phyloP scores from a whole-genome alignment of 257 asterid species.

The Jasminum sambac region DNA sequence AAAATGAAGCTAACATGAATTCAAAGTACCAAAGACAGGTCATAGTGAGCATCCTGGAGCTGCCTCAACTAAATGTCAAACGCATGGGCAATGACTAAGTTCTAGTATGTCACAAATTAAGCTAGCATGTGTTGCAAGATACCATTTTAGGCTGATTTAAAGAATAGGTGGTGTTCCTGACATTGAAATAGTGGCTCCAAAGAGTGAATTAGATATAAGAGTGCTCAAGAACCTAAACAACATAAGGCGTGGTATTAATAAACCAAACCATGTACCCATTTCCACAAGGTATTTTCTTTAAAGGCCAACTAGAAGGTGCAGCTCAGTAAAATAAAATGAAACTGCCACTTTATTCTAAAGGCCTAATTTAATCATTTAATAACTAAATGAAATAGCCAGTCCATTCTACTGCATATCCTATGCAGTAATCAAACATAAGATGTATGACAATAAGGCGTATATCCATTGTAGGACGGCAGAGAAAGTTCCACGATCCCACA shows the following conservation, averaged over 20 bases:
- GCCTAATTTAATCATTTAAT: not conserved
- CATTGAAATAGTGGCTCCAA: not conserved
- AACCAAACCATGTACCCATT: not conserved
- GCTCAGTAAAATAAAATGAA: not conserved
- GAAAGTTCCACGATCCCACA: not conserved
- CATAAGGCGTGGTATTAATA: not conserved
- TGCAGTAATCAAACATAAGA: not conserved
- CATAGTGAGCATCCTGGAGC: conserved; percentile 7
- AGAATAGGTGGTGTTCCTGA: not conserved
- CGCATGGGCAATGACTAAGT: not conserved
- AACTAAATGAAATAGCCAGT: not conserved
- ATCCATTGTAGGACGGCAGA: not conserved
- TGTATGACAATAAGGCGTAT: not conserved
- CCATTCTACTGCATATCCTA: not conserved
- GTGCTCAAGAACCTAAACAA: not conserved
- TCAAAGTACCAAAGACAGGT: not conserved
- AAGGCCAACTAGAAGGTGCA: not conserved
- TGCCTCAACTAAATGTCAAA: not conserved
- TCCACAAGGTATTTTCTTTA: not conserved
- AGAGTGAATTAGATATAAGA: not conserved
- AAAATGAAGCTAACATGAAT: not conserved
- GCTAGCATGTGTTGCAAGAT: not conserved
- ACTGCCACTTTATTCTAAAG: not conserved
- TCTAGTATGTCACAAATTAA: not conserved
- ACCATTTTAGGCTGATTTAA: not conserved